Evolutionary conservation across 371 early-diverging fungal genomes (phyloP).

Genomic region (Conidiobolus coronatus): DNA sequence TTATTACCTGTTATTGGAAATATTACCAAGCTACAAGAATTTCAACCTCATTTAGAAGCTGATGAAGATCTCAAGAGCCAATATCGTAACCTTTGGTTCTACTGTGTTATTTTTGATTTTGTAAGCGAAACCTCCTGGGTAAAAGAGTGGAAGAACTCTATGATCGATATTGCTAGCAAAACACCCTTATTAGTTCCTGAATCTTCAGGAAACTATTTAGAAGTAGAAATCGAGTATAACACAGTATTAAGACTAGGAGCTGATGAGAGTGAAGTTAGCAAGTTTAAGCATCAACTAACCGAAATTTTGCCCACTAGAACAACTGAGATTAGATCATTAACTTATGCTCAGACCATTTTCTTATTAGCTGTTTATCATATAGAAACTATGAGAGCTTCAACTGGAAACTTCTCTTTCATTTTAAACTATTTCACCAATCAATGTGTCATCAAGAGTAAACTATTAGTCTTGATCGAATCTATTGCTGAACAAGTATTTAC

Average conservation of each 20-base stretch:
- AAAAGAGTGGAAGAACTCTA: constrained; percentile 41
- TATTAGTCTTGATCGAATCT: constrained; percentile 42
- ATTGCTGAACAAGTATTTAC: constrained; percentile 28
- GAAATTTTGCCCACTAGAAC: constrained; percentile 20
- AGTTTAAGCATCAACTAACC: constrained; percentile 12
- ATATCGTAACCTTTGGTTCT: constrained; percentile 81
- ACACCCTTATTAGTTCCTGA: constrained; percentile 65
- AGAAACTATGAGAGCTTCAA: constrained; percentile 50
- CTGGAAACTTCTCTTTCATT: constrained; percentile 42
- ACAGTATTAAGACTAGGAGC: constrained; percentile 50
- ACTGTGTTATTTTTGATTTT: constrained; percentile 52
- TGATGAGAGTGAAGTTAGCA: constrained; percentile 26
- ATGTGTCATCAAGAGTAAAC: constrained; percentile 41
- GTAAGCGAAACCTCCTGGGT: constrained; percentile 52
- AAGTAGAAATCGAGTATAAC: constrained; percentile 73
- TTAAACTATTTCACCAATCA: constrained; percentile 67
- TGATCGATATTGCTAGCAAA: constrained; percentile 51
- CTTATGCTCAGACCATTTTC: constrained; percentile 54
- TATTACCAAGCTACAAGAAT: constrained; percentile 29
- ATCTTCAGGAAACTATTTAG: constrained; percentile 45
- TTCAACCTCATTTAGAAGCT: constrained; percentile 28
- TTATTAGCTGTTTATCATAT: constrained; percentile 64
- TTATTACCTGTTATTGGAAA: constrained; percentile 37
- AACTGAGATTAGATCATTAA: constrained; percentile 32
- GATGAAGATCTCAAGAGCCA: constrained; percentile 35